Evolutionary conservation across 805 yeast species (phyloP).

Genomic region (Candida sakaeoensis): DNA sequence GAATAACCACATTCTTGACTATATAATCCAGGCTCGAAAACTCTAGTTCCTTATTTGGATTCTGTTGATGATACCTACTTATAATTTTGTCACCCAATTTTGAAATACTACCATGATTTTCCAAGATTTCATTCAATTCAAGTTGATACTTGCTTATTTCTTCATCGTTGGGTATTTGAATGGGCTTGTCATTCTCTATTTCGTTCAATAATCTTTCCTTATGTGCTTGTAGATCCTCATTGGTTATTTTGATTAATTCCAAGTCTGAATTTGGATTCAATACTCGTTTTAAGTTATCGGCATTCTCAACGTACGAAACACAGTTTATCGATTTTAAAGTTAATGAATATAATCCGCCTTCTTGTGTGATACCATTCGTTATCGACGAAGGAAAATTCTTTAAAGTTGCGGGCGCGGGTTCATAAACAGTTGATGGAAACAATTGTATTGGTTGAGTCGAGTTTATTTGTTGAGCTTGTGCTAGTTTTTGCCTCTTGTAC

Average conservation of each 20-base stretch:
- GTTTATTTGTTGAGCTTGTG: slow-evolving; percentile 1
- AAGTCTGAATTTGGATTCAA: slow-evolving; percentile 14
- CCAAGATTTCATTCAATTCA: slow-evolving; percentile 12
- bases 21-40: slow-evolving; percentile 15
- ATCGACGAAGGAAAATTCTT: slow-evolving; percentile 28
- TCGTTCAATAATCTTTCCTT: slow-evolving; percentile 21
- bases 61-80: slow-evolving; percentile 14
- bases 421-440: slow-evolving; percentile 13
- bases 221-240: slow-evolving; percentile 13
- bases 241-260: slow-evolving; percentile 11
- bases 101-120: slow-evolving; percentile 14
- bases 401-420: slow-evolving; percentile 12
- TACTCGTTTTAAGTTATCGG: slow-evolving; percentile 28
- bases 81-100: slow-evolving; percentile 14
- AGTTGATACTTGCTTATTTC: slow-evolving; percentile 1
- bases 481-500: slow-evolving; percentile 7
- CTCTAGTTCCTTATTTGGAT: slow-evolving; percentile 14
- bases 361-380: slow-evolving; percentile 36
- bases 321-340: slow-evolving; percentile 40
- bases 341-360: slow-evolving; percentile 39
- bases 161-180: not conserved
- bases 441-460: slow-evolving; percentile 1
- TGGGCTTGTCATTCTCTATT: slow-evolving; percentile 12
- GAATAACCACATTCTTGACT: slow-evolving; percentile 9
- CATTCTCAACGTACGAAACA: slow-evolving; percentile 32